Conservation (phyloP, 2,329 filamentous ascomycete species). For the Juglanconis oblonga region DNA sequence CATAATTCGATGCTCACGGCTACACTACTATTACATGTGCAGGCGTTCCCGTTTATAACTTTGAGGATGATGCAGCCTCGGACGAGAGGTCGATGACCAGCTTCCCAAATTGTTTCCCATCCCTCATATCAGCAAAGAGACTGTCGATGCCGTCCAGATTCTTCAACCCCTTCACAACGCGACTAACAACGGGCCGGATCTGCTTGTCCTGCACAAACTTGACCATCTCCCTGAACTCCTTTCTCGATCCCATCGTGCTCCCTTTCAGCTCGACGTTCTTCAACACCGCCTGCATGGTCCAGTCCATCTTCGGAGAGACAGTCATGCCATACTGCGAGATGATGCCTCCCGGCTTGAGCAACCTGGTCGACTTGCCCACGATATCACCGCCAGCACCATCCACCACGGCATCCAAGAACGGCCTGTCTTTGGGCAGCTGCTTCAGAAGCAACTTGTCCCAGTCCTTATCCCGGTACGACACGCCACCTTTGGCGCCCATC, state of each 20-base stretch:
- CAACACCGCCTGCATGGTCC: constrained; percentile 77
- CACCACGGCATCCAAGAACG: constrained; percentile 76
- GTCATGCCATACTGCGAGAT: constrained; percentile 93
- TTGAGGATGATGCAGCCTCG: constrained; percentile 22
- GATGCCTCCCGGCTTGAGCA: constrained; percentile 81
- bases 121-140: constrained; percentile 85
- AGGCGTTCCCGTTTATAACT: constrained; percentile 17
- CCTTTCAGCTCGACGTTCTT: constrained; percentile 86
- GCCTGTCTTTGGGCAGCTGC: constrained; percentile 62
- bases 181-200: constrained; percentile 75
- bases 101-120: constrained; percentile 86
- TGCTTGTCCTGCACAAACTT: constrained; percentile 71
- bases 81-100: constrained; percentile 70
- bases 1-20: not conserved
- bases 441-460: constrained; percentile 77
- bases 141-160: constrained; percentile 76
- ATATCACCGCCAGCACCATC: constrained; percentile 90
- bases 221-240: constrained; percentile 90
- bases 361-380: constrained; percentile 61
- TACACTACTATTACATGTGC: not conserved
- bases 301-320: constrained; percentile 77
- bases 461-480: constrained; percentile 70
- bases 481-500: constrained; percentile 78
- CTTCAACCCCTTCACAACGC: constrained; percentile 69
- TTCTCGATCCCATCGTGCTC: constrained; percentile 85